Evolutionary conservation across 495 filamentous ascomycete species (phyloP), one percentile per base, ranked within the genome.

Genomic region (Penicillium paradoxum): DNA sequence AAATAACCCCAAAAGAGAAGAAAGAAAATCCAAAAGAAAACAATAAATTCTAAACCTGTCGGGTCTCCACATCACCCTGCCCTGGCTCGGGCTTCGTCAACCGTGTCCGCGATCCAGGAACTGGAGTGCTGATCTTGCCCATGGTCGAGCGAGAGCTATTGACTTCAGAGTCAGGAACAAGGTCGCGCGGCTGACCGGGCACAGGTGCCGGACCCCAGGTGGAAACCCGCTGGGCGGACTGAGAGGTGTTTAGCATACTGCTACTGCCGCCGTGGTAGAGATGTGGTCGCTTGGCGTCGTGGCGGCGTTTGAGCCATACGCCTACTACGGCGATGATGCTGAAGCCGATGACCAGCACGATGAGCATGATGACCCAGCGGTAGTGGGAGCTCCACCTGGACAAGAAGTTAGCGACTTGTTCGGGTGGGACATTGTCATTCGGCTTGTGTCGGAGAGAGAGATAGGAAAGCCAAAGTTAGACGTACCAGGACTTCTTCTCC

Each of bases 331-430:
- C 63, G 51, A 79, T 49, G 38, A 58, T 42, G 17, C 51, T 45
- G 54, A 82, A 77, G n/a, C 69, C 79, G 44, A 80, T 33, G 25
- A 68, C 54, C 10, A 82, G 64, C 22, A 82, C 66, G 45, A 81
- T 75, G n/a, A 80, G 29, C 75, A 84, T 71, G 51, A 81, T 62
- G 4, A 82, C 65, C 79, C 77, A 81, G 53, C 65, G 56, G 64
- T 76, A 80, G 54, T 82, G 79, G 9, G 66, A 62, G 36, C 67
- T 66, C 63, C 74, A 74, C 79, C 79, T 82, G 48, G 2, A n/a
- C n/a, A n/a, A n/a, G n/a, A n/a, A n/a, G n/a, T n/a, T n/a, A n/a
- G n/a, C n/a, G n/a, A n/a, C n/a, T n/a, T n/a, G n/a, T n/a, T n/a
- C n/a, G n/a, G n/a, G n/a, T n/a, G n/a, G n/a, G n/a, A n/a, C n/a